These are phyloP conservation scores for Musa itinerans DNA, from an alignment of 176 grass and related monocot species.

Conservation along the genomic window DNA sequence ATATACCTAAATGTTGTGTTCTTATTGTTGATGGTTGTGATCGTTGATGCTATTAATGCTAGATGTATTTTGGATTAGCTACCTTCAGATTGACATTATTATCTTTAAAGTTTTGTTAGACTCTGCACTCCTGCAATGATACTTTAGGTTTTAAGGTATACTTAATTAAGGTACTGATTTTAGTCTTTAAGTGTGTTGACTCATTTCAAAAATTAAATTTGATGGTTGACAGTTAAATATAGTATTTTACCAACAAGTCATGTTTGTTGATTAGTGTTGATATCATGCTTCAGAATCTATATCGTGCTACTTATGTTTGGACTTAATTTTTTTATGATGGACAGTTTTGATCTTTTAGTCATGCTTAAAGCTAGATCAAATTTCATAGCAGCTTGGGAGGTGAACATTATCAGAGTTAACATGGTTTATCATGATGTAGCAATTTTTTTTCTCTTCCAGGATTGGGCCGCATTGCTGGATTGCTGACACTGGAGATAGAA, in stretches of 20 bases:
- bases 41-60: too few relatives aligned
- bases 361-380: not conserved
- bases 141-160: too few relatives aligned
- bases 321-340: not conserved
- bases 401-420: not conserved
- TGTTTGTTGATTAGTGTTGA: not conserved
- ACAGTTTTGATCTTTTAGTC: not conserved
- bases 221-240: too few relatives aligned
- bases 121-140: too few relatives aligned
- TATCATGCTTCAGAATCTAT: not conserved
- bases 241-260: not conserved
- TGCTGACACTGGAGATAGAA: conserved; percentile 74
- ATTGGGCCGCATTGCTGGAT: conserved; percentile 77
- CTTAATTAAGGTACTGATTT: too few relatives aligned
- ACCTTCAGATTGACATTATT: too few relatives aligned
- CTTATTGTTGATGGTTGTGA: too few relatives aligned
- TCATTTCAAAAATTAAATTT: too few relatives aligned
- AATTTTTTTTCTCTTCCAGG: conserved; percentile 30
- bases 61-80: too few relatives aligned
- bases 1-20: too few relatives aligned
- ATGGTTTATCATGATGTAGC: not conserved
- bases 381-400: not conserved
- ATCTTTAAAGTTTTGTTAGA: too few relatives aligned
- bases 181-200: too few relatives aligned
- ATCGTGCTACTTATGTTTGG: not conserved